Conservation (phyloP, 306 rosid species). For the Dryas octopetala region DNA sequence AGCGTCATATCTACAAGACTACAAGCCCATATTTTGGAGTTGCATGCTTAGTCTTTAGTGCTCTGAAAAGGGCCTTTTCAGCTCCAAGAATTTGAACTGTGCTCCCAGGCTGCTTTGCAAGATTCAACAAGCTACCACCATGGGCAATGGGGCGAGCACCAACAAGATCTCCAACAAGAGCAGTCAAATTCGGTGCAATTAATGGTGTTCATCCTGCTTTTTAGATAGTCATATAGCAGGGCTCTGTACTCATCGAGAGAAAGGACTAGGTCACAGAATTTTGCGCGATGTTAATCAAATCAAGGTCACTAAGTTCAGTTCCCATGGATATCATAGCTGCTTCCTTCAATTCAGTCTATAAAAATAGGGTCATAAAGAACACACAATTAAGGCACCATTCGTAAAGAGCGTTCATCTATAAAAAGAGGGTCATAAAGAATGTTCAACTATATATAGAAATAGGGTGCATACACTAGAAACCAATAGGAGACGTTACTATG, state of each 20-base stretch:
- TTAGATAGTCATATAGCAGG: slow-evolving; percentile 77
- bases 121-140: slow-evolving; percentile 87
- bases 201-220: slow-evolving; percentile 85
- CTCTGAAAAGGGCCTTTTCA: slow-evolving; percentile 93
- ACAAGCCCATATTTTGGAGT: slow-evolving; percentile 5
- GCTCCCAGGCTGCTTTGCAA: slow-evolving; percentile 97
- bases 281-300: slow-evolving; percentile 64
- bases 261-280: slow-evolving; percentile 90
- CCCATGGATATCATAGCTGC: slow-evolving; percentile 92
- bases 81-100: slow-evolving; percentile 96
- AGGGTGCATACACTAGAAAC: background rate
- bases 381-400: background rate
- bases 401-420: too few relatives aligned
- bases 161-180: slow-evolving; percentile 89
- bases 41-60: slow-evolving; percentile 66
- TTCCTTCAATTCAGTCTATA: slow-evolving; percentile 67
- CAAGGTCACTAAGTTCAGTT: slow-evolving; percentile 94
- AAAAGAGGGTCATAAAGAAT: background rate
- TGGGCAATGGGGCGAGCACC: slow-evolving; percentile 98
- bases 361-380: background rate
- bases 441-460: slow-evolving; percentile 26
- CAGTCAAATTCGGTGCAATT: slow-evolving; percentile 84
- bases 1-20: slow-evolving; percentile 82
- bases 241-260: slow-evolving; percentile 90
- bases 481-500: background rate